These are phyloP conservation scores for Crinitomyces ghanaensis DNA, from an alignment of 805 yeast genomes.

Conservation along the genomic window DNA sequence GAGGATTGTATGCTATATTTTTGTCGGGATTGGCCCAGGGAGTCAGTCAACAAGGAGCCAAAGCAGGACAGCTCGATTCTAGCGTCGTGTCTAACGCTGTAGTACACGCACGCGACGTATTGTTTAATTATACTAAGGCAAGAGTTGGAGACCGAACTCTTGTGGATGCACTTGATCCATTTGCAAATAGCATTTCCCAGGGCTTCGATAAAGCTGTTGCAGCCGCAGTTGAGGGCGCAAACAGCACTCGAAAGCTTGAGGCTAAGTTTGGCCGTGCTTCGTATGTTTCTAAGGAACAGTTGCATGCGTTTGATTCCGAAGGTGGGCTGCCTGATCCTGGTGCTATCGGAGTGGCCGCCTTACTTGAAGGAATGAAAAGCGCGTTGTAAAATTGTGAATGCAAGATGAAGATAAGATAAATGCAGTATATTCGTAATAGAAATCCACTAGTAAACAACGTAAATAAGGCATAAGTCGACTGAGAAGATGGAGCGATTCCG, in stretches of 20 bases:
- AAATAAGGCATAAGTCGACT: no score
- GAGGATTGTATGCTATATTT: slow-evolving; percentile 82
- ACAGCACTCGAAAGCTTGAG: slow-evolving; percentile 55
- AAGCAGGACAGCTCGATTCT: slow-evolving; percentile 16
- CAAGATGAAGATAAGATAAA: no score
- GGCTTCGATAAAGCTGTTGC: slow-evolving; percentile 49
- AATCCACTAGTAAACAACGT: no score
- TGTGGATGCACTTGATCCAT: slow-evolving; percentile 83
- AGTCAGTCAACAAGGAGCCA: slow-evolving; percentile 21
- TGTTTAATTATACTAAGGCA: slow-evolving; percentile 81
- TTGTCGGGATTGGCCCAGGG: slow-evolving; percentile 63
- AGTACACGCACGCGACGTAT: slow-evolving; percentile 50
- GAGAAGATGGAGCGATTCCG: no score
- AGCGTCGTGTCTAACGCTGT: slow-evolving; percentile 21
- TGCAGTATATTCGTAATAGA: no score
- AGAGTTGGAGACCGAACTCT: slow-evolving; percentile 81
- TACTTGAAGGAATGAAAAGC: slow-evolving; percentile 43
- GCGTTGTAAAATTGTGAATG: no score
- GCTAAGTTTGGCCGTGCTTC: slow-evolving; percentile 94
- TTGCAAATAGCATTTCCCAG: slow-evolving; percentile 51
- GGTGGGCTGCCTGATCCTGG: slow-evolving; percentile 82
- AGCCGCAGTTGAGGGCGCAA: slow-evolving; percentile 62
- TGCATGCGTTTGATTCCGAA: slow-evolving; percentile 35
- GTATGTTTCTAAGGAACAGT: slow-evolving; percentile 59
- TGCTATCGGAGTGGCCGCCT: slow-evolving; percentile 71